Evolutionary conservation across 345 rosid genomes (phyloP), one percentile per base, ranked within the genome.

Genomic region (Microthlaspi erraticum): DNA sequence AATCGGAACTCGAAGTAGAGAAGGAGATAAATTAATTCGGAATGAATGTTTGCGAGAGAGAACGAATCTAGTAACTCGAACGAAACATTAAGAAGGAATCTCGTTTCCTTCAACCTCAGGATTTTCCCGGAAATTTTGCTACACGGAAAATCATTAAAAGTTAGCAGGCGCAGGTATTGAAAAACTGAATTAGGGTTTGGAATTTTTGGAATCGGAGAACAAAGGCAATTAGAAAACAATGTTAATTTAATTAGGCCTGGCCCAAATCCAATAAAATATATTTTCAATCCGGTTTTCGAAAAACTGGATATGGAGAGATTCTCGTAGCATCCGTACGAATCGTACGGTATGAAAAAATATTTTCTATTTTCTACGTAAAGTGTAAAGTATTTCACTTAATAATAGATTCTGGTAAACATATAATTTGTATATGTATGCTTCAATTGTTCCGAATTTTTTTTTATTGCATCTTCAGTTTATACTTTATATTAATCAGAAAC

Each of bases 191-290:
- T 71, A 61, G 75, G 68, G 68, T 20, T 64, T 37, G 26, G 26
- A 23, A 23, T 23, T 23, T 33, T 55, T 33, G 16, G 44, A 31
- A 11, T 31, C 12, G 60, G 16, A 29, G 58, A 70, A 36, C 14
- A 58, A 58, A 48, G 17, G 5, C 32, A 23, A 48, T 11, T 36
- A 9, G 39, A 19, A 3, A 20, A 37, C 12, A 1, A 13, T 6
- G 18, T n/a, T 54, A 1, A 2, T 11, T 60, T 49, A 16, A 12
- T 29, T 26, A 49, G 67, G 52, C 60, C 36, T 39, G 68, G 36
- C 68, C 74, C 74, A 60, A 31, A 31, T 50, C 74, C 52, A 38
- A 50, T 54, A 31, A 10, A 2, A 45, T 68, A 56, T 52, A 10
- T 6, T 20, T 19, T 20, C 58, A n/a, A 9, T 8, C 66, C 37